These are phyloP conservation scores for Kwoniella shivajii DNA, from an alignment of 1,284 basidiomycete genomes.

Conservation along the genomic window DNA sequence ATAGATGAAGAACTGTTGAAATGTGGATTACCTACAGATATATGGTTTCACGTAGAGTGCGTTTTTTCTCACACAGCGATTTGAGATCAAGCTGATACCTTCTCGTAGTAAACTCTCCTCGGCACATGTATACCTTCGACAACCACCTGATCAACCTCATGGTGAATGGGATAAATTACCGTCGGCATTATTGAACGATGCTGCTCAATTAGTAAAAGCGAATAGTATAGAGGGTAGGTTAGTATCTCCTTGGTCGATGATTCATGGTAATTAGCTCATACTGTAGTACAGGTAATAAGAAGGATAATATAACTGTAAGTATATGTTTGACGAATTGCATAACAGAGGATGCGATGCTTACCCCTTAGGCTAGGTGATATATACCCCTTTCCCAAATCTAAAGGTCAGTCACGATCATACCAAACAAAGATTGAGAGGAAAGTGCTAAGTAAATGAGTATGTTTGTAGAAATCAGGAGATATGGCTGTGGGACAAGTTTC, in stretches of 20 bases:
- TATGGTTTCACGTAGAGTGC: constrained; percentile 64
- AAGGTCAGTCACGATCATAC: constrained; percentile 61
- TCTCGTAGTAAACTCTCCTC: constrained; percentile 86
- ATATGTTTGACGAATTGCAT: not conserved
- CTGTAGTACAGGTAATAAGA: constrained; percentile 79
- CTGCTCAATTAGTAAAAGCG: constrained; percentile 93
- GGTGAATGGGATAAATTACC: constrained; percentile 82
- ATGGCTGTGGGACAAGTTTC: constrained; percentile 95
- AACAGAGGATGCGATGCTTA: no score
- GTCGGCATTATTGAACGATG: constrained; percentile 74
- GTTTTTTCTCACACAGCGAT: constrained; percentile 2
- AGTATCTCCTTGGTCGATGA: not conserved
- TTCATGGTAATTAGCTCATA: not conserved
- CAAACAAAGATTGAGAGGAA: not conserved
- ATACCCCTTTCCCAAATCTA: constrained; percentile 85
- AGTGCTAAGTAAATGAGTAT: not conserved
- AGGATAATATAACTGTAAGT: constrained; percentile 74
- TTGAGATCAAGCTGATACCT: not conserved
- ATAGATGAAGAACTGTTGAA: constrained; percentile 91
- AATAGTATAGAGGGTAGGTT: constrained; percentile 91
- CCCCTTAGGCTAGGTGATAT: constrained; percentile 66
- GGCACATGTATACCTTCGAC: constrained; percentile 89
- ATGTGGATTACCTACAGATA: constrained; percentile 68
- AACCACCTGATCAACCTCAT: constrained; percentile 68
- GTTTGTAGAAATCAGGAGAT: constrained; percentile 84